Percentiles rank a stretch among this genome's conserved stretches.
Evolutionary conservation across 176 grass and related monocot species (phyloP).

Genomic region (Oryza brachyantha): DNA sequence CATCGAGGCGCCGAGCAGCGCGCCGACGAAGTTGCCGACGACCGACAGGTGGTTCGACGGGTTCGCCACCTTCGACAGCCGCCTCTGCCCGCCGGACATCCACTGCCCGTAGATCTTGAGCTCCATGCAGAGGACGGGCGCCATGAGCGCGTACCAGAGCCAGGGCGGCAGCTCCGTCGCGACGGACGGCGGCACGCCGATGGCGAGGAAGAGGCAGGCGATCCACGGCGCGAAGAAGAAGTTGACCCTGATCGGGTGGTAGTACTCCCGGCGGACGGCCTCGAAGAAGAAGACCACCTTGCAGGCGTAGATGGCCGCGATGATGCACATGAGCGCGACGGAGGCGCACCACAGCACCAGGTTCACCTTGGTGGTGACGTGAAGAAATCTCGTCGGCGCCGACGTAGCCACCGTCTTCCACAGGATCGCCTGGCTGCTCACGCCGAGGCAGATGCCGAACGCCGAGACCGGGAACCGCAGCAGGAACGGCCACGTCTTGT

Average conservation of each 20-base stretch:
- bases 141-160: constrained; percentile 64
- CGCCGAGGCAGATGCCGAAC: constrained; percentile 62
- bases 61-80: constrained; percentile 72
- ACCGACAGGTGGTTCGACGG: constrained; percentile 63
- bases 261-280: constrained; percentile 27
- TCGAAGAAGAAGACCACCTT: constrained; percentile 26
- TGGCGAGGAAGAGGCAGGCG: constrained; percentile 45
- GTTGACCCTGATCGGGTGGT: constrained; percentile 29
- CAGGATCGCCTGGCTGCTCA: constrained; percentile 65
- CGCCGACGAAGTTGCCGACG: constrained; percentile 60
- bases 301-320: constrained; percentile 37
- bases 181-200: constrained; percentile 37
- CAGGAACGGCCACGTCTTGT: constrained; percentile 65
- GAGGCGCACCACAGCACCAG: constrained; percentile 54
- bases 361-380: constrained; percentile 39
- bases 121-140: constrained; percentile 43
- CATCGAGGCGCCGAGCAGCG: constrained; percentile 58
- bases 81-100: constrained; percentile 70
- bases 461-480: constrained; percentile 62
- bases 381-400: constrained; percentile 42
- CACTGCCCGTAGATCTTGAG: constrained; percentile 88
- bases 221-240: constrained; percentile 44
- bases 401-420: constrained; percentile 51
- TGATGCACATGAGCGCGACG: constrained; percentile 16
- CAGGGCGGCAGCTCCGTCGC: constrained; percentile 7